A percentile compares a stretch with the other conserved stretches of the same genome.
Evolutionary conservation across 78 protist species (phyloP).

Genomic region (Polysphondylium violaceum): DNA sequence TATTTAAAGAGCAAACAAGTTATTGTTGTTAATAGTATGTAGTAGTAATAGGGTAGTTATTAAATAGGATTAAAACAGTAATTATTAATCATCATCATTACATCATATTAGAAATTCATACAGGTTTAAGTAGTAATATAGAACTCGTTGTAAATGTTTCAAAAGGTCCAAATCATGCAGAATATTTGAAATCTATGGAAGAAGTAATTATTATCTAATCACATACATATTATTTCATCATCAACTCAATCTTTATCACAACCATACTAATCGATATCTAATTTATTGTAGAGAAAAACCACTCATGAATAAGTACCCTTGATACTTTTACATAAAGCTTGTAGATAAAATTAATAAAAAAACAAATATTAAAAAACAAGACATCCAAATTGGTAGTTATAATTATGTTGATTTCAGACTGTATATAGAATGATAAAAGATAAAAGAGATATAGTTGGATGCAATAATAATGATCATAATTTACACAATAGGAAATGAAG

Average conservation of each 20-base stretch:
- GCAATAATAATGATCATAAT: too few relatives aligned
- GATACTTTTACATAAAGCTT: too few relatives aligned
- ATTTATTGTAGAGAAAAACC: conserved; percentile 5
- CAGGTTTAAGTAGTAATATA: conserved; percentile 43
- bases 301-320: neutral
- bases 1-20: conserved; percentile 33
- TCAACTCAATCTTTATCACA: neutral
- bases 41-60: neutral
- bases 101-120: conserved; percentile 27
- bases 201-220: conserved; percentile 10
- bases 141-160: conserved; percentile 48
- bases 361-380: too few relatives aligned
- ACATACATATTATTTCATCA: neutral
- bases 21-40: conserved; percentile 34
- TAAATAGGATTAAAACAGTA: neutral
- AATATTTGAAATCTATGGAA: conserved; percentile 74
- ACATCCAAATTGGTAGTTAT: too few relatives aligned
- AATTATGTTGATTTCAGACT: too few relatives aligned
- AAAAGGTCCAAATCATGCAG: conserved; percentile 46
- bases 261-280: neutral
- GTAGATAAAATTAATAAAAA: too few relatives aligned
- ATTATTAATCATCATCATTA: neutral
- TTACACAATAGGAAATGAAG: too few relatives aligned
- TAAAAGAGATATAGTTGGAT: too few relatives aligned
- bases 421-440: too few relatives aligned